These are phyloP conservation scores for Chlorella sp. DNA, from an alignment of 139 green algal species.

Conservation along the genomic window DNA sequence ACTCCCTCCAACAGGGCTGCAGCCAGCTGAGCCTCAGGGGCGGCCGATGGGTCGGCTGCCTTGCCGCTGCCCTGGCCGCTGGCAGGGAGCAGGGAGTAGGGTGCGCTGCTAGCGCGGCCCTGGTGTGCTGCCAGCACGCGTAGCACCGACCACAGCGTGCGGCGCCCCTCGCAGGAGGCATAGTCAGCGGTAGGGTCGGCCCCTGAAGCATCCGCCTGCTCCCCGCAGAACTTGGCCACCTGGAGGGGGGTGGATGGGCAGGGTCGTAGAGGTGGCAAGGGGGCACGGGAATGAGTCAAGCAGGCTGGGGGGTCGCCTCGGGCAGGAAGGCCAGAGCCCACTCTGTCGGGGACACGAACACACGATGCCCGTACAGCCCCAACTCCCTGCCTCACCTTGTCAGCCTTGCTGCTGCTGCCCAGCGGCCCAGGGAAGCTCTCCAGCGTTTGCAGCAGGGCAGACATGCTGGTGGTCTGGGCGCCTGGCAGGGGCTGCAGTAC, in stretches of 20 bases:
- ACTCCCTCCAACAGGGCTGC: constrained; percentile 19
- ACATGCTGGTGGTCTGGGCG: constrained; percentile 19
- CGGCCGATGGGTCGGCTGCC: neutral
- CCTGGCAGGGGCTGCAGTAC: constrained; percentile 15
- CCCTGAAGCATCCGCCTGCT: neutral
- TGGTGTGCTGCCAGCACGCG: constrained; percentile 43
- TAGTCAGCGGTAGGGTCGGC: neutral
- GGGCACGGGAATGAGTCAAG: too few relatives aligned
- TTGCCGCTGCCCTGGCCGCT: constrained; percentile 20
- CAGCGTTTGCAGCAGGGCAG: constrained; percentile 1
- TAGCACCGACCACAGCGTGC: constrained; percentile 39
- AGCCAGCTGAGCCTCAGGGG: neutral
- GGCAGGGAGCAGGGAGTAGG: neutral
- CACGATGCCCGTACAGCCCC: too few relatives aligned
- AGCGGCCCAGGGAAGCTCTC: constrained; percentile 50
- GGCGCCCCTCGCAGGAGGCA: neutral
- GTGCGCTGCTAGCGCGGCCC: constrained; percentile 15
- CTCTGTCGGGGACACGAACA: too few relatives aligned
- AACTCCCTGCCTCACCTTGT: constrained; percentile 48
- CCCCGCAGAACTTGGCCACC: constrained; percentile 37
- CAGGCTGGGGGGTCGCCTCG: too few relatives aligned
- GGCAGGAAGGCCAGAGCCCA: too few relatives aligned
- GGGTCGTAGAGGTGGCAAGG: too few relatives aligned
- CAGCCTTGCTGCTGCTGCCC: constrained; percentile 14
- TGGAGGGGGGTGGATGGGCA: neutral